These are phyloP conservation scores for Kodamaea alishanica DNA, from an alignment of 1,139 yeast genomes.

Conservation along the genomic window DNA sequence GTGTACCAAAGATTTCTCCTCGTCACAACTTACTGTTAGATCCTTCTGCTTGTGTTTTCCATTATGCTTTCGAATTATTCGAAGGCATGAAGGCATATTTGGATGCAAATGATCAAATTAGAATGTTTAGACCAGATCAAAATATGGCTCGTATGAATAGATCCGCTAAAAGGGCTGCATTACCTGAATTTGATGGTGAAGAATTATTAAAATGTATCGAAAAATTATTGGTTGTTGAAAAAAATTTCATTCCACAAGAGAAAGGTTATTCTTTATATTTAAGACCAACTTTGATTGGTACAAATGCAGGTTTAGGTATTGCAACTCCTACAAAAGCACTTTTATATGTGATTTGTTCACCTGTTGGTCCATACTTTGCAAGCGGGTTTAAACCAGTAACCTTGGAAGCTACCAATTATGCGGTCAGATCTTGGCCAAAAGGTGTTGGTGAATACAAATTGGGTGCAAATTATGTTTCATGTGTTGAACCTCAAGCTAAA, in stretches of 20 bases:
- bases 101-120: conserved; percentile 60
- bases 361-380: conserved; percentile 90
- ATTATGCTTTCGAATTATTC: conserved; percentile 90
- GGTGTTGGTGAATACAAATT: conserved; percentile 94
- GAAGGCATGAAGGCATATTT: conserved; percentile 96
- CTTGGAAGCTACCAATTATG: conserved; percentile 90
- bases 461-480: conserved; percentile 97
- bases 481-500: conserved; percentile 80
- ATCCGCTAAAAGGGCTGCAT: conserved; percentile 80
- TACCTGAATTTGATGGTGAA: conserved; percentile 79
- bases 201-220: conserved; percentile 72
- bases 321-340: conserved; percentile 75
- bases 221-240: conserved; percentile 69
- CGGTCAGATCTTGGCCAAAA: conserved; percentile 99
- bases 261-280: conserved; percentile 87
- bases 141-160: conserved; percentile 90
- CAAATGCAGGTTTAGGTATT: conserved; percentile 83
- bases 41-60: conserved; percentile 87
- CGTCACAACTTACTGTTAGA: conserved; percentile 73
- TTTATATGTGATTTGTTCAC: conserved; percentile 82
- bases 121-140: conserved; percentile 86
- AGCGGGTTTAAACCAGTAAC: conserved; percentile 93
- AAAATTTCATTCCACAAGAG: conserved; percentile 74
- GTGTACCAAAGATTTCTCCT: conserved; percentile 77
- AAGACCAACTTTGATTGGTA: conserved; percentile 94